Evolutionary conservation across 1,284 basidiomycete genomes (phyloP), one percentile per base, ranked within the genome.

Genomic region (Lignosus rhinocerotis): DNA sequence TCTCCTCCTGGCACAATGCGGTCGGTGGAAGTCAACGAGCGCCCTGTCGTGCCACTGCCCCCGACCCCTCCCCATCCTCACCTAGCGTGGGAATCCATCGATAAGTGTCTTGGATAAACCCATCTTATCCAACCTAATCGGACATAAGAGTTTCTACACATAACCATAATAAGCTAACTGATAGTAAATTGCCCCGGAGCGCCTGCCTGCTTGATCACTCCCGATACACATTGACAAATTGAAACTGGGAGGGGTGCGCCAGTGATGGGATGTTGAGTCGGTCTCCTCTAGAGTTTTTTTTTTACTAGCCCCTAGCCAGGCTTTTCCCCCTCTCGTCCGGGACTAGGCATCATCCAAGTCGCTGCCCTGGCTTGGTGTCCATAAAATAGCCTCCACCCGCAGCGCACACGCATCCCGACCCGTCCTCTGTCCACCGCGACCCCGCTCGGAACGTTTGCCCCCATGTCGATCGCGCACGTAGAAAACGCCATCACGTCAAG

Each of bases 111-210:
- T 19, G 10, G 36, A 39, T 39, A 39, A 39, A n/a, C 36, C 36
- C 36, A 14, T 39, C 12, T 39, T 36, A 16, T 11, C 11, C 34
- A 25, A 25, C 34, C 34, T 36, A 1, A 36, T 12, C 36, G 2
- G 36, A 39, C 11, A 39, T 14, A 39, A 11, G 7, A 14, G 31
- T 11, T 6, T 16, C 44, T 14, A n/a, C 49, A 16, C 9, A 6
- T 12, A n/a, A 2, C 50, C 53, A 41, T 36, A 48, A 48, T 5
- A 34, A 50, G 59, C 46, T 61, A 61, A 62, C 60, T 62, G 56
- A 62, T 62, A 62, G 53, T 56, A 58, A 55, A 46, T 61, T 61
- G 53, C 39, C 33, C 19, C 33, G 25, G 50, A 21, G 48, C 50
- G 50, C 50, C 50, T 42, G 38, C 17, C 25, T 34, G 43, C 21